These are phyloP conservation scores for Nepenthes alata DNA, from an alignment of 179 eudicot genomes.

Conservation along the genomic window DNA sequence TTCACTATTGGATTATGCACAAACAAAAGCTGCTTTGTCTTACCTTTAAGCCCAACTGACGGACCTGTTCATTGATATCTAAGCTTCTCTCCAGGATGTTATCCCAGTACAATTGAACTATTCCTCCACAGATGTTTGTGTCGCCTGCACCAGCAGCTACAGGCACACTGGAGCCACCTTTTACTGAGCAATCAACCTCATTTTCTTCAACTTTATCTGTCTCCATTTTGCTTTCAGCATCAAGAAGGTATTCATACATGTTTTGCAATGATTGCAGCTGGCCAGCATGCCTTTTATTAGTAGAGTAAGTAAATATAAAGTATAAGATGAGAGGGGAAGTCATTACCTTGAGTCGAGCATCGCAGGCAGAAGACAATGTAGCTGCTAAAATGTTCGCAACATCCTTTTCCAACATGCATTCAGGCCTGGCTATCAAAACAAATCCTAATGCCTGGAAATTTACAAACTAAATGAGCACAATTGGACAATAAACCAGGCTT, in stretches of 20 bases:
- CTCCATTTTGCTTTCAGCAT: constrained; percentile 78
- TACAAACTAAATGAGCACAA: constrained; percentile 14
- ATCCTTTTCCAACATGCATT: constrained; percentile 84
- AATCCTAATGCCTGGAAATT: constrained; percentile 76
- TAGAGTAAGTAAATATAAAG: constrained; percentile 2
- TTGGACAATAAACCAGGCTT: not conserved
- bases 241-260: constrained; percentile 86
- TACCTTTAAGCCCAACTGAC: constrained; percentile 77
- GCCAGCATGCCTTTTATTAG: constrained; percentile 18
- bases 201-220: constrained; percentile 36
- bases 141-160: constrained; percentile 99
- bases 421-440: constrained; percentile 87
- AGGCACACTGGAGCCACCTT: constrained; percentile 59
- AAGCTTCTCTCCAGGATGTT: constrained; percentile 71
- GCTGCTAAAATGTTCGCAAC: constrained; percentile 57
- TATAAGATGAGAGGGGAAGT: constrained; percentile 7
- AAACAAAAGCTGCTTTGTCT: not conserved
- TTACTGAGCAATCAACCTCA: constrained; percentile 24
- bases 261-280: constrained; percentile 94
- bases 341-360: constrained; percentile 72
- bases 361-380: constrained; percentile 62
- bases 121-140: constrained; percentile 92
- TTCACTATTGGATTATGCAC: not conserved
- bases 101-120: constrained; percentile 81
- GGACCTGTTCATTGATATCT: constrained; percentile 79